phyloP scores from a whole-genome alignment of 108 stramenopile genomes.

The Nitzschia inconspicua region DNA sequence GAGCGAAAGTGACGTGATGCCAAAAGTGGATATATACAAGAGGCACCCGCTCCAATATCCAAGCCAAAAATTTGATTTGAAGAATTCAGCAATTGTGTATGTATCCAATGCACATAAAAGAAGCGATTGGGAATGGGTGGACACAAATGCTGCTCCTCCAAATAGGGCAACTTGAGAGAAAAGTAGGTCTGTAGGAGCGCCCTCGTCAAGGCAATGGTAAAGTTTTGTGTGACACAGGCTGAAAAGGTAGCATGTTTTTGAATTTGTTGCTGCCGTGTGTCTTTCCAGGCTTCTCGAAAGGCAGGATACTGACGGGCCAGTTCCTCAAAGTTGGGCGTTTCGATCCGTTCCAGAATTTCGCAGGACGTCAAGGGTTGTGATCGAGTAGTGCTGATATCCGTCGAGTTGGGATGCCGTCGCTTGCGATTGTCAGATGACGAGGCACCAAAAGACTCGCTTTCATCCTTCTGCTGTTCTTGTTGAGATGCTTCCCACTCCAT shows the following conservation, averaged over 20 bases:
- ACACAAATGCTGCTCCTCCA: slow-evolving; percentile 74
- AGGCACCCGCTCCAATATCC: slow-evolving; percentile 91
- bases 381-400: no score
- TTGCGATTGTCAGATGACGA: no score
- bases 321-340: slow-evolving; percentile 58
- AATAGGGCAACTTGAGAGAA: slow-evolving; percentile 48
- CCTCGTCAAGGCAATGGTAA: slow-evolving; percentile 74
- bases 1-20: slow-evolving; percentile 32
- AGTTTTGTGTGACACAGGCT: slow-evolving; percentile 46
- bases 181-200: slow-evolving; percentile 75
- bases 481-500: no score
- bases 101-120: slow-evolving; percentile 87
- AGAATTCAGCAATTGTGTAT: slow-evolving; percentile 43
- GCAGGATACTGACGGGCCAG: slow-evolving; percentile 56
- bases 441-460: no score
- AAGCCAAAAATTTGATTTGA: slow-evolving; percentile 34
- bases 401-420: no score
- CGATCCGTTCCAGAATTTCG: slow-evolving; percentile 20
- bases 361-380: background rate
- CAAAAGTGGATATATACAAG: slow-evolving; percentile 85
- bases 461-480: no score
- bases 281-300: slow-evolving; percentile 44
- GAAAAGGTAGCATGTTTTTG: slow-evolving; percentile 15
- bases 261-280: slow-evolving; percentile 25
- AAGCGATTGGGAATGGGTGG: slow-evolving; percentile 93